Evolutionary conservation across 768 basidiomycete species (phyloP).

Genomic region (Dioszegia aurantiaca): DNA sequence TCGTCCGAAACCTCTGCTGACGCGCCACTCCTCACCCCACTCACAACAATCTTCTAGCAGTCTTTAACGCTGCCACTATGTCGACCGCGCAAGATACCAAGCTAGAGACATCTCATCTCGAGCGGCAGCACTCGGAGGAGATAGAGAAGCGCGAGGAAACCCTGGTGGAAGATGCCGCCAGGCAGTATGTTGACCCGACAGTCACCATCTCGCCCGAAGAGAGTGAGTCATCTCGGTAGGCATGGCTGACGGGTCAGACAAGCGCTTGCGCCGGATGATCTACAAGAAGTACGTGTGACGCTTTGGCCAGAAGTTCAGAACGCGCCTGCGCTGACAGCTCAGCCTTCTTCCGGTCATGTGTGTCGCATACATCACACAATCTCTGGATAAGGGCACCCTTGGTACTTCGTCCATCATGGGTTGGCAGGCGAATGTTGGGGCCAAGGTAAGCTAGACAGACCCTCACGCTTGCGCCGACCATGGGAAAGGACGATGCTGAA

Average conservation of each 20-base stretch:
- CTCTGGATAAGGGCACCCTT: conserved; percentile 36
- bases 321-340: background rate
- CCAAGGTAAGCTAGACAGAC: too few species aligned
- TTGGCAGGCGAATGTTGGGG: conserved; percentile 16
- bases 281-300: conserved; percentile 23
- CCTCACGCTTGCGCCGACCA: too few species aligned
- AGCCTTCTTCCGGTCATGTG: conserved; percentile 23
- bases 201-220: conserved; percentile 28
- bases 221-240: background rate
- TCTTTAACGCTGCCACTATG: too few species aligned
- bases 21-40: too few species aligned
- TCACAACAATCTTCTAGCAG: too few species aligned
- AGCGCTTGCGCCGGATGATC: conserved; percentile 23
- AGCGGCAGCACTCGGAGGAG: conserved; percentile 8
- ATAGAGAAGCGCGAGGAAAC: conserved; percentile 10
- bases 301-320: too few species aligned
- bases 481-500: too few species aligned
- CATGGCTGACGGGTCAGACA: conserved; percentile 35
- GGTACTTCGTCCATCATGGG: conserved; percentile 22
- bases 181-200: conserved; percentile 28
- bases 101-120: background rate
- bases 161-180: conserved; percentile 21
- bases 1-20: too few species aligned
- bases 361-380: conserved; percentile 30
- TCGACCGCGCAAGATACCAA: background rate